A percentile compares a stretch with the other conserved stretches of the same genome.
These are phyloP conservation scores for Funneliformis caledonium DNA, from an alignment of 371 early-diverging fungal species.

Conservation along the genomic window DNA sequence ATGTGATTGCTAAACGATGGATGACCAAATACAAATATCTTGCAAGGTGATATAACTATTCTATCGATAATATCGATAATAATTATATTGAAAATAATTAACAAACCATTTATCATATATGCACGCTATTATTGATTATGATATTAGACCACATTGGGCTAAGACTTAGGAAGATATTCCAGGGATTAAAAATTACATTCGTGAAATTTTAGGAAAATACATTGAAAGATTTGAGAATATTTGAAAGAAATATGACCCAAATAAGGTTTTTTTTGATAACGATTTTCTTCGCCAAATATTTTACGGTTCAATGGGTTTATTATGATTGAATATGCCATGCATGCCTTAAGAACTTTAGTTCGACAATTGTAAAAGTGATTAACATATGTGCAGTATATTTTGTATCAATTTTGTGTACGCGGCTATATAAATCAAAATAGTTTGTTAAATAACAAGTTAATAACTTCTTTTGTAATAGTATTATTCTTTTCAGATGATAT, in stretches of 20 bases:
- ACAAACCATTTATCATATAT: background rate
- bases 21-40: slow-evolving; percentile 42
- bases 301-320: too few species aligned
- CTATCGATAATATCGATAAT: too few species aligned
- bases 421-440: too few species aligned
- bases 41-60: slow-evolving; percentile 36
- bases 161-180: slow-evolving; percentile 47
- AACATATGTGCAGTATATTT: too few species aligned
- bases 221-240: slow-evolving; percentile 43
- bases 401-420: too few species aligned
- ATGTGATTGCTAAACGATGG: slow-evolving; percentile 44
- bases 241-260: slow-evolving; percentile 49
- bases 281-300: background rate
- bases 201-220: slow-evolving; percentile 18
- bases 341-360: too few species aligned
- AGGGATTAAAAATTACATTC: slow-evolving; percentile 42
- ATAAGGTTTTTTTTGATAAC: slow-evolving; percentile 45
- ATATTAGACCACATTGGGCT: slow-evolving; percentile 44
- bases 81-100: background rate
- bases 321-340: too few species aligned
- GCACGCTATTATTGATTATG: too few species aligned
- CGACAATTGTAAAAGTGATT: too few species aligned
- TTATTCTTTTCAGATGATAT: too few species aligned
- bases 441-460: too few species aligned
- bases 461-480: too few species aligned